Percentiles rank a stretch among this genome's conserved stretches.
Conservation (phyloP, 129 eudicot species). For the Dittrichia graveolens region DNA sequence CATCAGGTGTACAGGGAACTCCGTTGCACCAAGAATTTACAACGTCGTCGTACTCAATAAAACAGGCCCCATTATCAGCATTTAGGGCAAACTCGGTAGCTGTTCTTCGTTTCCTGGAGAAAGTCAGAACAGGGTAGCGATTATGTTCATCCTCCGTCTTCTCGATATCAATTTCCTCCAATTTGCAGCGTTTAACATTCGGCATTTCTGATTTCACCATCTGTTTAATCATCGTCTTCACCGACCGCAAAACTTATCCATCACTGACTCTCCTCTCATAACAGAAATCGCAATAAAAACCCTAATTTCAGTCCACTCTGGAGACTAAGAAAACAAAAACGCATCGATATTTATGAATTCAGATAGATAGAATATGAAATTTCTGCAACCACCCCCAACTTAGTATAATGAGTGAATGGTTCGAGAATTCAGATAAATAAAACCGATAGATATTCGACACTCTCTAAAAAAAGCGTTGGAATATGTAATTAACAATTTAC, state of each 20-base stretch:
- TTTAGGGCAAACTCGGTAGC: background rate
- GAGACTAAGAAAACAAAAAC: background rate
- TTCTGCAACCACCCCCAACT: background rate
- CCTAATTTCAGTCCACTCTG: conserved; percentile 28
- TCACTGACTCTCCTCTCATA: background rate
- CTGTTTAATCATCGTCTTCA: conserved; percentile 55
- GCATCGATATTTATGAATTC: background rate
- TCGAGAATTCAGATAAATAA: background rate
- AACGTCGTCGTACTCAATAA: conserved; percentile 25
- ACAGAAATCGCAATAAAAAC: conserved; percentile 25
- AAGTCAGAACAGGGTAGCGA: conserved; percentile 14
- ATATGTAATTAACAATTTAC: conserved; percentile 12
- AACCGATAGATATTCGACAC: conserved; percentile 12
- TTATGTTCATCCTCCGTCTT: conserved; percentile 30
- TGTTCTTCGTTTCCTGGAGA: conserved; percentile 37
- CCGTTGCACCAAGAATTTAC: conserved; percentile 41
- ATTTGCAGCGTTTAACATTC: conserved; percentile 50
- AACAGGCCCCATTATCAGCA: conserved; percentile 10
- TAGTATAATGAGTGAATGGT: conserved; percentile 5
- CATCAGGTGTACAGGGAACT: conserved; percentile 20
- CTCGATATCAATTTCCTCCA: conserved; percentile 26
- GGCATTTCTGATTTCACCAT: conserved; percentile 46
- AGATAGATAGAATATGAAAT: conserved; percentile 9
- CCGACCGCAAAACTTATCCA: conserved; percentile 47
- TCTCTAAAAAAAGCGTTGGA: background rate